These are phyloP conservation scores for Trichoderma sp. DNA, from an alignment of 2,329 filamentous ascomycete species.

Conservation along the genomic window DNA sequence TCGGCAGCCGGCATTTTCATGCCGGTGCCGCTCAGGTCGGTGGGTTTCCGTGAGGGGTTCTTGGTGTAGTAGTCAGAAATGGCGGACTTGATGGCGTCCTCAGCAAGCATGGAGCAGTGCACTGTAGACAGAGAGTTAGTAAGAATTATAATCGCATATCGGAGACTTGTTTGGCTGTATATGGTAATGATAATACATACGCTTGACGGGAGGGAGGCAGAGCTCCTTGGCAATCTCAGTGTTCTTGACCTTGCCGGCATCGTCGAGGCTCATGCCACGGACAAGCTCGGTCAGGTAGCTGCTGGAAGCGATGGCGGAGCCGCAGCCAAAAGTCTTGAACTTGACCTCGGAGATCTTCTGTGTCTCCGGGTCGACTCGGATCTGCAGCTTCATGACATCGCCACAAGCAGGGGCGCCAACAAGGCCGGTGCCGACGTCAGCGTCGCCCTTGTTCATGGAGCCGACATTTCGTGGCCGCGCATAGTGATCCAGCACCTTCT, in stretches of 20 bases:
- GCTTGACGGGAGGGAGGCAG: constrained; percentile 81
- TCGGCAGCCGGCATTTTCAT: constrained; percentile 59
- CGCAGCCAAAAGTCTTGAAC: constrained; percentile 97
- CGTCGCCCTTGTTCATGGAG: constrained; percentile 67
- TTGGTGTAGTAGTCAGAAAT: constrained; percentile 89
- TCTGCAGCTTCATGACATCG: constrained; percentile 80
- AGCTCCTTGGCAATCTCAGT: constrained; percentile 98
- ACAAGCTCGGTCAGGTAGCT: constrained; percentile 95
- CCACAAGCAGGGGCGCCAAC: constrained; percentile 86
- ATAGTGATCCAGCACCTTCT: constrained; percentile 53
- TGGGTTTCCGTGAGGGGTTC: constrained; percentile 64
- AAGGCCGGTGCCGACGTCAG: constrained; percentile 84
- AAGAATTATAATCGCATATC: not conserved
- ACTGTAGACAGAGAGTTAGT: constrained; percentile 53
- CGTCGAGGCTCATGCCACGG: constrained; percentile 89
- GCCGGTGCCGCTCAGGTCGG: constrained; percentile 73
- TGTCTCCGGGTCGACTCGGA: constrained; percentile 81
- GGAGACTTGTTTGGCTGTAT: not conserved
- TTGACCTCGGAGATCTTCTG: constrained; percentile 92
- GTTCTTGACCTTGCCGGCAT: constrained; percentile 89
- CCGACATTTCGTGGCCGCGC: constrained; percentile 54
- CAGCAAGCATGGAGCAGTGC: constrained; percentile 88
- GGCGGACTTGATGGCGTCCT: constrained; percentile 87
- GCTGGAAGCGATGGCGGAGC: constrained; percentile 88
- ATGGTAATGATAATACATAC: constrained; percentile 48